These are phyloP conservation scores for Epichloe typhina DNA, from an alignment of 2,329 filamentous ascomycete species.

Conservation along the genomic window DNA sequence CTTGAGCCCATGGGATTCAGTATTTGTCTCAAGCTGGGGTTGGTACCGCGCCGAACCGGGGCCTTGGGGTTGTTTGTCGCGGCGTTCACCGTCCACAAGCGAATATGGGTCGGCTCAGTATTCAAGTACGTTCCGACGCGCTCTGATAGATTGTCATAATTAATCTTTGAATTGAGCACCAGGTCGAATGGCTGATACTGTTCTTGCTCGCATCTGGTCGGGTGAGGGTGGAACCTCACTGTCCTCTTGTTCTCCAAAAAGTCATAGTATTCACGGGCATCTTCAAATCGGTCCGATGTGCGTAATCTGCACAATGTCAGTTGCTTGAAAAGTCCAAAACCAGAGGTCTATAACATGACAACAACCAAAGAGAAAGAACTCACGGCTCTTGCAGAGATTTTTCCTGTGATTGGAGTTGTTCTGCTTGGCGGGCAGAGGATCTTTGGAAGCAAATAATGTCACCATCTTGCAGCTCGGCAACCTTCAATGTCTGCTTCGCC, in stretches of 20 bases:
- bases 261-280: constrained; percentile 83
- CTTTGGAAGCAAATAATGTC: constrained; percentile 94
- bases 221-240: constrained; percentile 64
- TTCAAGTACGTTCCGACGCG: constrained; percentile 69
- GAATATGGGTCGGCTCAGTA: constrained; percentile 72
- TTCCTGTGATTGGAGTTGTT: constrained; percentile 16
- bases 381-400: constrained; percentile 20
- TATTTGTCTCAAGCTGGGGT: constrained; percentile 64
- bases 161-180: constrained; percentile 74
- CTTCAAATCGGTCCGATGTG: constrained; percentile 42
- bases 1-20: constrained; percentile 57
- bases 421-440: constrained; percentile 34
- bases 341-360: neutral
- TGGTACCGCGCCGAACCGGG: constrained; percentile 58
- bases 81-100: constrained; percentile 77
- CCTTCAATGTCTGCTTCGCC: constrained; percentile 73
- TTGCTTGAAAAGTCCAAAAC: neutral
- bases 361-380: constrained; percentile 5
- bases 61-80: constrained; percentile 65
- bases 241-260: constrained; percentile 75
- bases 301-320: constrained; percentile 8
- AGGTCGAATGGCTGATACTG: constrained; percentile 59
- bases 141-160: constrained; percentile 74
- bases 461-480: constrained; percentile 90
- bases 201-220: constrained; percentile 38